Evolutionary conservation across 345 rosid species (phyloP).

Genomic region (Citrus maxima): DNA sequence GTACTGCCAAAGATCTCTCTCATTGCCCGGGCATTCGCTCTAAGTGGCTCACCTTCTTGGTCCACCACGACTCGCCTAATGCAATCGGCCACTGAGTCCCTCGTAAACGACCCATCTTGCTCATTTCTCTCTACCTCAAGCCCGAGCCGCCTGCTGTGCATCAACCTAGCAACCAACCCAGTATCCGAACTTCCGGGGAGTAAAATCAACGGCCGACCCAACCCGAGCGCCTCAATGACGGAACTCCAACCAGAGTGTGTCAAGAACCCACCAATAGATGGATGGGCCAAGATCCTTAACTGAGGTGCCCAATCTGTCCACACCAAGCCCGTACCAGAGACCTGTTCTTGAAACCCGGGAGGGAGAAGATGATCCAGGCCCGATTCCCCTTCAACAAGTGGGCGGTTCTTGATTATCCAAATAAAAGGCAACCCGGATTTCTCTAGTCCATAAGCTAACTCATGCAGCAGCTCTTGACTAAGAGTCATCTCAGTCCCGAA

Average conservation of each 20-base stretch:
- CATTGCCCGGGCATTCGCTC: constrained; percentile 21
- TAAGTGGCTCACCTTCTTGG: constrained; percentile 1
- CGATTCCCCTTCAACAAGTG: background rate
- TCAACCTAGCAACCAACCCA: constrained; percentile 15
- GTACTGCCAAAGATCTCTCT: constrained; percentile 8
- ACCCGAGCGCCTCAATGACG: constrained; percentile 21
- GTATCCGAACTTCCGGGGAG: constrained; percentile 11
- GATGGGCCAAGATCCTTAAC: constrained; percentile 15
- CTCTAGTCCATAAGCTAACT: constrained; percentile 28
- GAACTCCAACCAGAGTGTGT: constrained; percentile 28
- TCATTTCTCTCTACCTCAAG: constrained; percentile 19
- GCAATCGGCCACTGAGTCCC: constrained; percentile 14
- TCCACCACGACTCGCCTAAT: constrained; percentile 20
- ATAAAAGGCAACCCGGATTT: constrained; percentile 20
- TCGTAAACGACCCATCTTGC: constrained; percentile 19
- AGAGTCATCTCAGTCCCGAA: constrained; percentile 17
- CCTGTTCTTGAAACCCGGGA: background rate
- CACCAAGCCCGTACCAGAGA: constrained; percentile 13
- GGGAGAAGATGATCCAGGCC: background rate
- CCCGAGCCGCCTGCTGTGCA: constrained; percentile 12
- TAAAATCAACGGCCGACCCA: constrained; percentile 16
- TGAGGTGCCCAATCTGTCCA: constrained; percentile 26
- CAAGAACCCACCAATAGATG: constrained; percentile 29
- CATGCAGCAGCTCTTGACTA: constrained; percentile 8
- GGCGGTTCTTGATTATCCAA: constrained; percentile 18